Conservation (phyloP, 116 monocot genomes). For the Papilionanthe hybrid region DNA sequence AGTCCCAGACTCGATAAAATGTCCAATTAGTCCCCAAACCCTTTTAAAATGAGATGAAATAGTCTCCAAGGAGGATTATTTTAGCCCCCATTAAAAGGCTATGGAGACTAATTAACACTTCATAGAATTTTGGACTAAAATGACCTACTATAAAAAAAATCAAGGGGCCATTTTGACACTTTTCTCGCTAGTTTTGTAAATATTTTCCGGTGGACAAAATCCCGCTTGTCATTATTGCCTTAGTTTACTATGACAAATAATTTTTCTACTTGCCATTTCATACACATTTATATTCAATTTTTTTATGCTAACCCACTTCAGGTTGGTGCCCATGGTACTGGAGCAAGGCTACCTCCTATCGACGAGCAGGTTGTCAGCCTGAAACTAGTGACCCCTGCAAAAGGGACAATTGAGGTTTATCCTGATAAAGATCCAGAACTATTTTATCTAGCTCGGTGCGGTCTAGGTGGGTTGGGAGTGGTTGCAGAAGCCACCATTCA, state of each 20-base stretch:
- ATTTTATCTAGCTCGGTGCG: conserved; percentile 92
- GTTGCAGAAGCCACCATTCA: conserved; percentile 94
- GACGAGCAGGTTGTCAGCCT: conserved; percentile 96
- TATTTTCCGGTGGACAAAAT: not conserved
- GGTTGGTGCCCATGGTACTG: conserved; percentile 97
- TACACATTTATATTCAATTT: not conserved
- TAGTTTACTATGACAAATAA: not conserved
- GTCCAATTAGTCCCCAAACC: too few species aligned
- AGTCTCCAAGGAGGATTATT: too few species aligned
- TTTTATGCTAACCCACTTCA: conserved; percentile 13
- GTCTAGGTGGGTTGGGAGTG: conserved; percentile 93
- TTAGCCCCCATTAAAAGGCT: too few species aligned
- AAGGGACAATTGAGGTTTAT: conserved; percentile 84
- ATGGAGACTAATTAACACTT: too few species aligned
- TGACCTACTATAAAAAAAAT: too few species aligned
- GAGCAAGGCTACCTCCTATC: conserved; percentile 80
- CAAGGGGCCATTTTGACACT: too few species aligned
- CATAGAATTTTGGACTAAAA: too few species aligned
- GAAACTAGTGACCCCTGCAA: conserved; percentile 91
- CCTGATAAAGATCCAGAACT: conserved; percentile 79
- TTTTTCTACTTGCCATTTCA: not conserved
- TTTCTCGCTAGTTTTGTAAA: not conserved
- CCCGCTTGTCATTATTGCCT: not conserved
- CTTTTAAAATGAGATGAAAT: too few species aligned
- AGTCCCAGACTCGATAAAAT: too few species aligned